A percentile compares a stretch with the other conserved stretches of the same genome.
Evolutionary conservation across 176 grass and related monocot genomes (phyloP).

Genomic region (Lolium perenne): DNA sequence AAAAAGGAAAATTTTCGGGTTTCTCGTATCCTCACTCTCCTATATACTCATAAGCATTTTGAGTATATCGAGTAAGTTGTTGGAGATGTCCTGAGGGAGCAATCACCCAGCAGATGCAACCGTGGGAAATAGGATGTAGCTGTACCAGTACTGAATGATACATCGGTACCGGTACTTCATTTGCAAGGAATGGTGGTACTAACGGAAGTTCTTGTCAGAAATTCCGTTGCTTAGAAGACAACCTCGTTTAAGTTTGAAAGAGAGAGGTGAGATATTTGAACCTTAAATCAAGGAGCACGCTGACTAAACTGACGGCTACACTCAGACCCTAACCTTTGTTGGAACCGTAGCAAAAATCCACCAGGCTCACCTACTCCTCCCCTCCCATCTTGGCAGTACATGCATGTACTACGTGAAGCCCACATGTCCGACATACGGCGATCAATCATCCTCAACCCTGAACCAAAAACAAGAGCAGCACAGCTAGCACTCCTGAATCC

Average conservation of each 20-base stretch:
- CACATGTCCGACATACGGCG: neutral
- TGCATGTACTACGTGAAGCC: neutral
- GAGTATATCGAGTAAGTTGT: no score
- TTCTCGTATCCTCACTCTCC: no score
- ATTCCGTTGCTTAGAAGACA: neutral
- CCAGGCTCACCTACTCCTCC: conserved; percentile 3
- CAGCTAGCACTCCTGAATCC: neutral
- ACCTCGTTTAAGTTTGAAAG: neutral
- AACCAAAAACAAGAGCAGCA: neutral
- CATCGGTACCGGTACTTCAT: neutral
- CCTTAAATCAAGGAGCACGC: neutral
- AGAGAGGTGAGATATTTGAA: no score
- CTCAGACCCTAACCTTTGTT: neutral
- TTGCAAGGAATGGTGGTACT: neutral
- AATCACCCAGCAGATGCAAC: neutral
- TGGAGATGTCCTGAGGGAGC: no score
- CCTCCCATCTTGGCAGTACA: neutral
- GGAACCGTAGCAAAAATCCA: neutral
- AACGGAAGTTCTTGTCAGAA: neutral
- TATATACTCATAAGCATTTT: no score
- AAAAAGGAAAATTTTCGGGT: no score
- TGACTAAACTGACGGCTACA: neutral
- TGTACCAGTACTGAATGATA: neutral
- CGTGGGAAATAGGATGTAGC: neutral
- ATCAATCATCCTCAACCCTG: neutral